Conservation (phyloP, 768 basidiomycete species). For the Mycena olivaceomarginata region DNA sequence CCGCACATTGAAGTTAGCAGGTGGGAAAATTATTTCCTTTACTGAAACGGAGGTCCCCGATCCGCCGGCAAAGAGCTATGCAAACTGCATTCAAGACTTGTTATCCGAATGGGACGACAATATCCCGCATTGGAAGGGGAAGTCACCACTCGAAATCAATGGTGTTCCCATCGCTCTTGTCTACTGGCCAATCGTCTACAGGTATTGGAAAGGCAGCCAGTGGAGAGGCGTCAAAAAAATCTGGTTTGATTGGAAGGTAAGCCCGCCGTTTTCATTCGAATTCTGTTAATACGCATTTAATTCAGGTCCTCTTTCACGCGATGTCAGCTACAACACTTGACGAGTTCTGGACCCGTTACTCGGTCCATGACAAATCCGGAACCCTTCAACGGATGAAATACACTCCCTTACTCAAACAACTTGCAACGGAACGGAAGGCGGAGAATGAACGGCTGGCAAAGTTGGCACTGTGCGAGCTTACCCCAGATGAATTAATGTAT, state of each 20-base stretch:
- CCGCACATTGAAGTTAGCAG: conserved; percentile 13
- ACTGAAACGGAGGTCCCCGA: conserved; percentile 44
- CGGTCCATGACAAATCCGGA: background rate
- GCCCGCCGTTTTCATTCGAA: background rate
- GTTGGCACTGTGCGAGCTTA: background rate
- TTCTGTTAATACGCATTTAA: background rate
- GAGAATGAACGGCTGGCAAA: conserved; percentile 1
- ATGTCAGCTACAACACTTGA: conserved; percentile 14
- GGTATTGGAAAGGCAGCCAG: conserved; percentile 42
- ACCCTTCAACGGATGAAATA: background rate
- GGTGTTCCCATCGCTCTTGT: conserved; percentile 47
- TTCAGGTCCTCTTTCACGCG: background rate
- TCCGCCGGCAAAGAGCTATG: conserved; percentile 50
- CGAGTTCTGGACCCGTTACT: conserved; percentile 12
- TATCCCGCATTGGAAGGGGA: conserved; percentile 42
- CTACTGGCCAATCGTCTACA: conserved; percentile 50
- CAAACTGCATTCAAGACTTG: conserved; percentile 43
- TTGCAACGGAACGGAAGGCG: background rate
- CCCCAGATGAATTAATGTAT: conserved; percentile 8
- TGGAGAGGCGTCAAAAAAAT: conserved; percentile 51
- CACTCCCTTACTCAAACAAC: conserved; percentile 4
- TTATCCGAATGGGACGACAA: conserved; percentile 54
- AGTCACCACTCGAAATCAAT: conserved; percentile 46
- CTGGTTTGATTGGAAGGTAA: conserved; percentile 53
- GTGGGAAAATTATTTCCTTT: conserved; percentile 32